Conservation (phyloP, 202 grass and related monocot genomes). For the Cymbopogon flexuosus region DNA sequence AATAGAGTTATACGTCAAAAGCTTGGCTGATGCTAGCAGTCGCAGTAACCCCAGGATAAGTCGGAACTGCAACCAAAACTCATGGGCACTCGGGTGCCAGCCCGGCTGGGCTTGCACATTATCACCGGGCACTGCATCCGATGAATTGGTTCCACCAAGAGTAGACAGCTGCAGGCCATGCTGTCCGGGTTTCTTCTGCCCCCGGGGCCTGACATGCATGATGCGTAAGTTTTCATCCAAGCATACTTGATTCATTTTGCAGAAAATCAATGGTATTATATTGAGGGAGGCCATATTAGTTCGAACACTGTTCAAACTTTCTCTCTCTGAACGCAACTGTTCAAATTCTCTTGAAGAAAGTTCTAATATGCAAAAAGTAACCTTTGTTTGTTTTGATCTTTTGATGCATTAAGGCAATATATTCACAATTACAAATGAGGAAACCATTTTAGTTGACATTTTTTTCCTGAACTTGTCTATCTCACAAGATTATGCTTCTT, state of each 20-base stretch:
- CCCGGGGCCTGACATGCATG: slow-evolving; percentile 71
- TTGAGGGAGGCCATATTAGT: not conserved
- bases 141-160: slow-evolving; percentile 27
- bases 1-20: slow-evolving; percentile 45
- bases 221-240: slow-evolving; percentile 51
- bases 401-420: not conserved
- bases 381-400: not conserved
- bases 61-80: slow-evolving; percentile 54
- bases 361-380: slow-evolving; percentile 14
- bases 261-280: not conserved
- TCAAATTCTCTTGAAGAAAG: not conserved
- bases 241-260: slow-evolving; percentile 12
- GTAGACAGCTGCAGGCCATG: slow-evolving; percentile 37
- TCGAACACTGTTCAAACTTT: not conserved
- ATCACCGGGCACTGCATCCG: not conserved
- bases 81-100: slow-evolving; percentile 63
- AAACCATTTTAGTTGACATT: not conserved
- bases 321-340: not conserved
- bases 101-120: slow-evolving; percentile 59
- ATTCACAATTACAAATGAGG: not conserved
- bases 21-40: slow-evolving; percentile 30
- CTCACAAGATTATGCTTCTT: not conserved
- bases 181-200: slow-evolving; percentile 70
- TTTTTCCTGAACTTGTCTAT: not conserved
- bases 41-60: slow-evolving; percentile 29